A percentile compares a stretch with the other conserved stretches of the same genome.
Evolutionary conservation across 257 asterid species (phyloP).

Genomic region (Petrea volubilis): DNA sequence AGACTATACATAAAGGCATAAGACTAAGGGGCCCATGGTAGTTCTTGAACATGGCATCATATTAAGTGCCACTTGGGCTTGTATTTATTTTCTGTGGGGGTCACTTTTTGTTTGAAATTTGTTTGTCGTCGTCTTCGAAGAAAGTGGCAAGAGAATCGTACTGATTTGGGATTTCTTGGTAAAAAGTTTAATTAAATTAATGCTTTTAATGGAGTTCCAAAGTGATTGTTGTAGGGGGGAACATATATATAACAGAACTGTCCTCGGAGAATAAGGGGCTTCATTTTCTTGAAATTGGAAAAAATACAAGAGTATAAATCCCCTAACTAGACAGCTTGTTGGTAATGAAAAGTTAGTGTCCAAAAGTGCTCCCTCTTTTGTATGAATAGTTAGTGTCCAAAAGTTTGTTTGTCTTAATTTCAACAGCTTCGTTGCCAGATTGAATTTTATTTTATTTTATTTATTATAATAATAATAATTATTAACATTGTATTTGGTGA

Average conservation of each 20-base stretch:
- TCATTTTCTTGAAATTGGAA: constrained; percentile 38
- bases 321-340: constrained; percentile 22
- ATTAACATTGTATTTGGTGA: too few relatives aligned
- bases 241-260: constrained; percentile 13
- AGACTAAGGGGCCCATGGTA: constrained; percentile 29
- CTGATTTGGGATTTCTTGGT: constrained; percentile 14
- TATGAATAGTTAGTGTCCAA: too few relatives aligned
- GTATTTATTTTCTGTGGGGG: background rate
- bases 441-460: too few relatives aligned
- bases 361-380: constrained; percentile 5
- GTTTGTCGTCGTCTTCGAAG: constrained; percentile 7
- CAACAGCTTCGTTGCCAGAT: too few relatives aligned
- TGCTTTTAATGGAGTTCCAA: constrained; percentile 28
- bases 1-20: constrained; percentile 14
- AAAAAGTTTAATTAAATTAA: background rate
- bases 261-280: constrained; percentile 25
- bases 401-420: too few relatives aligned
- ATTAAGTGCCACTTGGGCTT: constrained; percentile 23
- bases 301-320: background rate
- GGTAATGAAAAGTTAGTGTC: constrained; percentile 1
- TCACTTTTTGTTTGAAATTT: background rate
- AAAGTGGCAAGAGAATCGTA: constrained; percentile 29
- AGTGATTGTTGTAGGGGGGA: constrained; percentile 29
- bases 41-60: constrained; percentile 35
- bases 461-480: too few relatives aligned